Evolutionary conservation across 2,329 filamentous ascomycete species (phyloP).

Genomic region (Aureobasidium sp.): DNA sequence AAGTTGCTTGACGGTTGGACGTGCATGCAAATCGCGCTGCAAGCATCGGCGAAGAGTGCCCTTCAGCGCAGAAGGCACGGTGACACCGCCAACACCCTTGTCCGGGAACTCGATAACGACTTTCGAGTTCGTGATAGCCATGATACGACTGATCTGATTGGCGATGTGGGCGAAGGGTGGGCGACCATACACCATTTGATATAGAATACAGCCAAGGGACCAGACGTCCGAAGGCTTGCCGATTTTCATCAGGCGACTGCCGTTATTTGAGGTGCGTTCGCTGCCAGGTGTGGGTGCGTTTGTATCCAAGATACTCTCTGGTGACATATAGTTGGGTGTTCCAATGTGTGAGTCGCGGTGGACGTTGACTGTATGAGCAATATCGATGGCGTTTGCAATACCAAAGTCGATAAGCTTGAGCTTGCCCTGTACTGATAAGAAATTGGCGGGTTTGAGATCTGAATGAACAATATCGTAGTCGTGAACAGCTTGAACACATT

Average conservation of each 20-base stretch:
- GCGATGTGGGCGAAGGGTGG: constrained; percentile 88
- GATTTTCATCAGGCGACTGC: constrained; percentile 63
- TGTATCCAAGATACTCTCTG: constrained; percentile 83
- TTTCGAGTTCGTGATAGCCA: constrained; percentile 74
- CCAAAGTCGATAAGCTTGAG: constrained; percentile 98
- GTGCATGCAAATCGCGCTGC: constrained; percentile 47
- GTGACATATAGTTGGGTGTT: constrained; percentile 98
- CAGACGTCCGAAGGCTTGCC: constrained; percentile 95
- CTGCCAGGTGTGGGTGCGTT: constrained; percentile 49
- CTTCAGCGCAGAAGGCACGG: constrained; percentile 47
- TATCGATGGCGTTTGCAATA: constrained; percentile 94
- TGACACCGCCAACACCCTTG: constrained; percentile 55
- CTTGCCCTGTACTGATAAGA: constrained; percentile 80
- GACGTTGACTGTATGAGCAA: constrained; percentile 92
- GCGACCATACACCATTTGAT: constrained; percentile 97
- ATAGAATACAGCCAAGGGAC: constrained; percentile 92
- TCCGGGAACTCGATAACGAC: constrained; percentile 65
- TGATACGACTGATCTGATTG: constrained; percentile 77
- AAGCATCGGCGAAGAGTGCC: constrained; percentile 50
- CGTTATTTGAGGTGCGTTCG: constrained; percentile 24
- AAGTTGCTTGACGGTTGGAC: constrained; percentile 50
- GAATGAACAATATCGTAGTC: constrained; percentile 89
- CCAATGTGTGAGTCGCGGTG: constrained; percentile 93
- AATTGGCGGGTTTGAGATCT: constrained; percentile 94
- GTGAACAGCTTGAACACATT: constrained; percentile 86